Conservation (phyloP, 1,139 yeast genomes). For the Taphrina pruni region DNA sequence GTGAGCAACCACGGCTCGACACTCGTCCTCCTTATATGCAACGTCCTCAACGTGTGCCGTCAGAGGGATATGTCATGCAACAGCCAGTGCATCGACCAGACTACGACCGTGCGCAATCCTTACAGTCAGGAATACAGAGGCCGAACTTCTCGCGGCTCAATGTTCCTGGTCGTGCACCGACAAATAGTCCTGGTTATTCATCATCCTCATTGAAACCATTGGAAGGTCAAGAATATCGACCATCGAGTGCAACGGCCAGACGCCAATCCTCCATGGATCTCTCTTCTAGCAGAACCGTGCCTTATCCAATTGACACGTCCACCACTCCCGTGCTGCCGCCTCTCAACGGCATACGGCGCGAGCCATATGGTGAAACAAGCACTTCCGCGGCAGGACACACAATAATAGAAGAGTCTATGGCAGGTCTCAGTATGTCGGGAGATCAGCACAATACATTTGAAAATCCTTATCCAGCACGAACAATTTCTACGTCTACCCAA, state of each 20-base stretch:
- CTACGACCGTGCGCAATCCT: slow-evolving; percentile 35
- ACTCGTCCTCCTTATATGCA: not conserved
- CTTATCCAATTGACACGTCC: not conserved
- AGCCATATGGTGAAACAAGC: not conserved
- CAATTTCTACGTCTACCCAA: slow-evolving; percentile 27
- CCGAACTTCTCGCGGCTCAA: slow-evolving; percentile 14
- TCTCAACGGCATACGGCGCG: slow-evolving; percentile 7
- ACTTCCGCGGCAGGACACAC: slow-evolving; percentile 3
- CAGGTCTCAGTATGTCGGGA: not conserved
- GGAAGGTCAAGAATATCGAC: not conserved
- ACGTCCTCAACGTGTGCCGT: slow-evolving; percentile 30
- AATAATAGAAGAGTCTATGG: slow-evolving; percentile 15
- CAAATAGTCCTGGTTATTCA: not conserved
- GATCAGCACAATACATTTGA: not conserved
- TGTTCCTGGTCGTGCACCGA: slow-evolving; percentile 12
- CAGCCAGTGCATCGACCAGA: slow-evolving; percentile 17
- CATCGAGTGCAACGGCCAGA: not conserved
- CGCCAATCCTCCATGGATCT: not conserved
- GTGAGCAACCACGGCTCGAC: not conserved
- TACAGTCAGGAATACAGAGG: slow-evolving; percentile 20
- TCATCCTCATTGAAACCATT: not conserved
- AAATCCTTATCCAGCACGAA: slow-evolving; percentile 14
- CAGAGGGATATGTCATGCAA: slow-evolving; percentile 17
- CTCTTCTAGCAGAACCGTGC: not conserved
- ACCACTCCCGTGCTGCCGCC: slow-evolving; percentile 8